These are phyloP conservation scores for Raphanus raphanistrum DNA, from an alignment of 345 rosid genomes.

Conservation along the genomic window DNA sequence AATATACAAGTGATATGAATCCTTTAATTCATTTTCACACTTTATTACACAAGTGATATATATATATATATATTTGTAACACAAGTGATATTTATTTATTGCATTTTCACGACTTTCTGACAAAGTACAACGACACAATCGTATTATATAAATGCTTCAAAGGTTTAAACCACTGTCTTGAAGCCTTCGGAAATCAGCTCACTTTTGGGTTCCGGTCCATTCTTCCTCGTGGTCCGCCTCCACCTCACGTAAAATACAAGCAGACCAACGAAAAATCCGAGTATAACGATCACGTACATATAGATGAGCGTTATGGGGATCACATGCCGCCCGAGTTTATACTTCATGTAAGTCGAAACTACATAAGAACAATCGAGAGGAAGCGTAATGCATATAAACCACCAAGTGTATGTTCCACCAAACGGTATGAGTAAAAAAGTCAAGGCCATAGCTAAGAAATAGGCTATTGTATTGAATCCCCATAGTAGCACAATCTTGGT, in stretches of 20 bases:
- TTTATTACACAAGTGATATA: not conserved
- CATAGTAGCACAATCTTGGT: not conserved
- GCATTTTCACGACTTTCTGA: not conserved
- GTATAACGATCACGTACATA: not conserved
- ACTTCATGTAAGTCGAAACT: not conserved
- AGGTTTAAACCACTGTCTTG: not conserved
- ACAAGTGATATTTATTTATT: not conserved
- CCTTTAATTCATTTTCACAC: not conserved
- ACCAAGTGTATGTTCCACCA: slow-evolving; percentile 17
- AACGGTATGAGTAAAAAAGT: slow-evolving; percentile 26
- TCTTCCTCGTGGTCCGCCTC: slow-evolving; percentile 7
- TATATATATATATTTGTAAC: too few relatives aligned
- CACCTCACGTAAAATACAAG: not conserved
- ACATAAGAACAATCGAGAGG: slow-evolving; percentile 6
- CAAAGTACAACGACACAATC: not conserved
- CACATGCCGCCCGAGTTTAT: not conserved
- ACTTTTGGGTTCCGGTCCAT: not conserved
- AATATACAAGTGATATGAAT: not conserved
- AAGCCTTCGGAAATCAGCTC: slow-evolving; percentile 9
- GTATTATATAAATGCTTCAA: not conserved
- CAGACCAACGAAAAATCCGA: not conserved
- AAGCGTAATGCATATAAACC: not conserved
- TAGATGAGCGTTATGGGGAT: not conserved
- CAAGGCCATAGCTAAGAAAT: not conserved
- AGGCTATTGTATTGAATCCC: slow-evolving; percentile 14